Evolutionary conservation across 805 yeast genomes (phyloP).

Genomic region (Metschnikowia picachoensis): DNA sequence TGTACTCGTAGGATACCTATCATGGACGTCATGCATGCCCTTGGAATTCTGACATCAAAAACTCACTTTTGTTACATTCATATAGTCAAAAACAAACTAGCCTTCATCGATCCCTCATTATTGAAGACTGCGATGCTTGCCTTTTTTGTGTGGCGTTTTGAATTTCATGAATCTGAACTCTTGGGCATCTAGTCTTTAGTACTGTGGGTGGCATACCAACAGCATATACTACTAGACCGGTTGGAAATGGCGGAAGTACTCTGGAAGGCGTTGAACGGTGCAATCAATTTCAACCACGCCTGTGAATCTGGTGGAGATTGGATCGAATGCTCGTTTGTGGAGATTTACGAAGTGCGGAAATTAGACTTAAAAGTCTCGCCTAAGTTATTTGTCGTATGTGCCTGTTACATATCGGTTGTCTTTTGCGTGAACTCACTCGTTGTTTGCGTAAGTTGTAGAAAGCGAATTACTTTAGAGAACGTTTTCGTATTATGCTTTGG

Average conservation of each 20-base stretch:
- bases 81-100: not conserved
- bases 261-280: not conserved
- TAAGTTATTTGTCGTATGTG: too few relatives aligned
- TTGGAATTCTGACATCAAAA: too few relatives aligned
- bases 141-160: not conserved
- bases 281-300: not conserved
- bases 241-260: not conserved
- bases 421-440: too few relatives aligned
- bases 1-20: too few relatives aligned
- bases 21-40: too few relatives aligned
- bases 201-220: not conserved
- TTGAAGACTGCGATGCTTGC: not conserved
- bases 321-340: slow-evolving; percentile 1
- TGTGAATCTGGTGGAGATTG: not conserved
- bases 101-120: not conserved
- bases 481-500: too few relatives aligned
- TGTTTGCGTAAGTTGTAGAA: too few relatives aligned
- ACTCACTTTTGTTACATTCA: too few relatives aligned
- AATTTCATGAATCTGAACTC: not conserved
- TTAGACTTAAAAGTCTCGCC: too few relatives aligned
- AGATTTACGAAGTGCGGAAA: not conserved
- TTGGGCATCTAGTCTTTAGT: not conserved
- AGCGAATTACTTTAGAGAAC: too few relatives aligned
- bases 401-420: too few relatives aligned
- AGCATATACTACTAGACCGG: not conserved